Percentiles rank a stretch among this genome's conserved stretches.
These are phyloP conservation scores for Daedaleopsis nitida DNA, from an alignment of 768 basidiomycete genomes.

Conservation along the genomic window DNA sequence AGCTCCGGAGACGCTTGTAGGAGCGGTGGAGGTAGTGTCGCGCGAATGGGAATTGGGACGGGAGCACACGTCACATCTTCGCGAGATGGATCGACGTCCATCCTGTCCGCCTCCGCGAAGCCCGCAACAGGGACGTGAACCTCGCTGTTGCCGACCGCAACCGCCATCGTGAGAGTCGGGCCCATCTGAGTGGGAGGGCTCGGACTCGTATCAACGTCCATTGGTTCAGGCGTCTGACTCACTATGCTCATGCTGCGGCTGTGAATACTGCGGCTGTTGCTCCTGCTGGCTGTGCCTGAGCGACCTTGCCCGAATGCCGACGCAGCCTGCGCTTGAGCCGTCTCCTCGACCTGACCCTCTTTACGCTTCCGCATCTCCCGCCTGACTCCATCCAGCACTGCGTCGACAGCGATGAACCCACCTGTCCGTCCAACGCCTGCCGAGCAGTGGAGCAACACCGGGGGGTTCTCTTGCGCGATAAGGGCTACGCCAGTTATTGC, in stretches of 20 bases:
- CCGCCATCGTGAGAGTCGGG: conserved; percentile 23
- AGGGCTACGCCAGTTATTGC: conserved; percentile 55
- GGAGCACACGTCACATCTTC: no score
- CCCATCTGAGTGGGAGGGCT: conserved; percentile 5
- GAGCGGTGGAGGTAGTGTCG: background rate
- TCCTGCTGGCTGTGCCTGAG: conserved; percentile 13
- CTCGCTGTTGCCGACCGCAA: conserved; percentile 17
- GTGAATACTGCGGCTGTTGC: conserved; percentile 7
- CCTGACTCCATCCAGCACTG: conserved; percentile 75
- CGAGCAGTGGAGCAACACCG: conserved; percentile 85
- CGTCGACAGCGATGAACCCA: conserved; percentile 88
- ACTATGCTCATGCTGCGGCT: conserved; percentile 21
- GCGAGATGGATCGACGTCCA: conserved; percentile 29
- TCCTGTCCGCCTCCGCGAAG: conserved; percentile 24
- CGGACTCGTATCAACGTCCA: conserved; percentile 21
- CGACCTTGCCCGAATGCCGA: conserved; percentile 8
- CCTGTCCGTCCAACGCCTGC: conserved; percentile 96
- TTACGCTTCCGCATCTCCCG: conserved; percentile 50
- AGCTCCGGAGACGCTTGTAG: conserved; percentile 25
- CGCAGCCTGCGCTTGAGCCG: conserved; percentile 10
- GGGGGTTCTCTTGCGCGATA: conserved; percentile 54
- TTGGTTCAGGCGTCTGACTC: conserved; percentile 15
- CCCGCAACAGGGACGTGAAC: conserved; percentile 28
- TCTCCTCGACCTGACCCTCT: conserved; percentile 24
- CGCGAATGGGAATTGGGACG: background rate